Evolutionary conservation across 1,284 basidiomycete genomes (phyloP).

Genomic region (Agaricales sp.): DNA sequence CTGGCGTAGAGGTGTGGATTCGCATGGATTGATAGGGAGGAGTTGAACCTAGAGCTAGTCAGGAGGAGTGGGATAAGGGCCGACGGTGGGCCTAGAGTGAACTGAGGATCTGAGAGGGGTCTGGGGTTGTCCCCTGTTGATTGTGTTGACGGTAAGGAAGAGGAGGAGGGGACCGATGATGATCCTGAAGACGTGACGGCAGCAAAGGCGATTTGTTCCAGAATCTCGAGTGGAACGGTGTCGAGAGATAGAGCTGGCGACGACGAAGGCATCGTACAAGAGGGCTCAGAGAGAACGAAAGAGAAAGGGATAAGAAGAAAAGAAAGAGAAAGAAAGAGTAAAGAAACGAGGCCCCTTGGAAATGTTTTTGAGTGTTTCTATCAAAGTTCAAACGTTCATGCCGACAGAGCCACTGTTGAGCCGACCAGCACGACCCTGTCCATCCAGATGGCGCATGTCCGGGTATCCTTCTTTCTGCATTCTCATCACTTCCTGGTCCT

Average conservation of each 20-base stretch:
- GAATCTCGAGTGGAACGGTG: slow-evolving; percentile 56
- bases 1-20: slow-evolving; percentile 59
- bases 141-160: neutral
- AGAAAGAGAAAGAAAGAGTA: neutral
- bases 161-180: neutral
- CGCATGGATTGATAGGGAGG: slow-evolving; percentile 31
- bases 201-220: slow-evolving; percentile 58
- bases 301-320: neutral
- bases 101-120: neutral
- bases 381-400: too few relatives aligned
- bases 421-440: too few relatives aligned
- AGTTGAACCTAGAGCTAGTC: slow-evolving; percentile 41
- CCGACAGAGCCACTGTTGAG: too few relatives aligned
- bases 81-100: slow-evolving; percentile 38
- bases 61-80: slow-evolving; percentile 41
- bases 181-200: slow-evolving; percentile 25
- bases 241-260: slow-evolving; percentile 12
- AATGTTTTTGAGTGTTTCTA: too few relatives aligned
- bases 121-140: neutral
- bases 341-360: too few relatives aligned
- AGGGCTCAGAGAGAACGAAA: slow-evolving; percentile 11
- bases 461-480: too few relatives aligned
- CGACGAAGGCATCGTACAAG: slow-evolving; percentile 16
- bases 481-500: too few relatives aligned
- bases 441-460: too few relatives aligned